Evolutionary conservation across 768 basidiomycete genomes (phyloP), one percentile per base, ranked within the genome.

Genomic region (Paxillus ammoniavirescens): DNA sequence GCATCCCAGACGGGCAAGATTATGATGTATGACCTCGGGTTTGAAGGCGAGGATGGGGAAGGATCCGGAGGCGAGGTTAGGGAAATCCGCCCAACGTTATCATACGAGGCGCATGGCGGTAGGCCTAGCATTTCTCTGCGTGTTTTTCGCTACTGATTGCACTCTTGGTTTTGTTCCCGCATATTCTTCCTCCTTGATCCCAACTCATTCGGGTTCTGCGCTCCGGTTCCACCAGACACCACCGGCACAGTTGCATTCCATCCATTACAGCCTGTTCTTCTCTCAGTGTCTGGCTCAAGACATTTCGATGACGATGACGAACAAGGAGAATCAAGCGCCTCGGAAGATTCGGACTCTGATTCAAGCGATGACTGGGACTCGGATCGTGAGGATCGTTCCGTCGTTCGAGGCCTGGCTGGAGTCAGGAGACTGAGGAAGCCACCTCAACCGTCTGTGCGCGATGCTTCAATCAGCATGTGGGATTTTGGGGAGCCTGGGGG

Each of bases 271-370:
- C 72, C 91, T 0, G 47, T 73, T 3, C 59, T 93, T 3, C 65
- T 90, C 17, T 86, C 89, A 0, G 78, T 78, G 1, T 87, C 91
- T 0, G 93, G 93, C 2, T 92, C 93, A 6, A 73, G 92, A n/a
- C 82, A 88, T 66, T 89, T 89, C 61, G 69, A 74, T 14, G 51
- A 50, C 2, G 31, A 46, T 15, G 50, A 28, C 9, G 37, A 1
- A 15, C 14, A 31, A 41, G 10, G 23, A 0, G 41, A 5, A 9
- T 35, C 13, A 4, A 18, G 33, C 46, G 35, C 3, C 17, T 44
- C 26, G 0, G 61, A 30, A 9, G 53, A 42, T 8, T 62, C 62
- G 2, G 62, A 62, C 28, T 55, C 54, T n/a, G 62, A 62, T 14
- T 53, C 50, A 26, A 52, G 50, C 18, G 60, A 57, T 13, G 57